Base-by-base conservation (phyloP, 2,329 filamentous ascomycete species). In the Clarireedia homoeocarpa region DNA sequence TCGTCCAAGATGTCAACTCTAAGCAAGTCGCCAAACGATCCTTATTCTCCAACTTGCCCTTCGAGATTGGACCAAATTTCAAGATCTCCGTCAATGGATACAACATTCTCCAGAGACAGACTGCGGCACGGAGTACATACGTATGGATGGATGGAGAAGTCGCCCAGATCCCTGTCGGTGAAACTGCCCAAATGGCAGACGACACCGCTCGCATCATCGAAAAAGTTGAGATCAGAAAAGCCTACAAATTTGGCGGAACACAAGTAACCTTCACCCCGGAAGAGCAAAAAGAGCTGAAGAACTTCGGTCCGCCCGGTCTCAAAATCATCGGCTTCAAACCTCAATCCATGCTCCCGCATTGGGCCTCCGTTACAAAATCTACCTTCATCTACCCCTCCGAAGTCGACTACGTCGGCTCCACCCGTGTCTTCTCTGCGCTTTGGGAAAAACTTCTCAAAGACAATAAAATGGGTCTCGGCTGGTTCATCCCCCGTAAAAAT, bases 381-480 rank as follows among this genome's bases (percentile, higher is more conserved):
- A 89, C 84, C 0, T 99, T 96, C 71, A 89, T 99, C 57, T 97
- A 95, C 66, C 94, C 94, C 0, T 94, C 87, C 17, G 94, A 99
- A 71, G 86, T 91, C 61, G 87, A 89, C 59, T 95, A 85, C 65
- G 80, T 96, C 26, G 94, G 94, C 20, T 97, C 91, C 1, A 95
- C 91, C 0, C 85, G 94, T 6, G 91, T 96, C 2, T 99, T 97
- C 69, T 86, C 91, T 2, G 90, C 94, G 0, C 74, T 99, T 23
- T 91, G 95, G 74, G 86, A 91, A 65, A 97, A 95, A 68, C 78
- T 99, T 1, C 72, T 92, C 4, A 82, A 83, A 55, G 83, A 86
- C 49, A 78, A 90, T 51, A 95, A 92, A 66, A 82, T 96, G 65
- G 94, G 82, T 2, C 73, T 99, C 9, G 89, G 88, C 0, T 99